Percentiles rank a stretch among this genome's conserved stretches.
Conservation (phyloP, 169 alveolate genomes). For the Cryptosporidium xiaoi region DNA sequence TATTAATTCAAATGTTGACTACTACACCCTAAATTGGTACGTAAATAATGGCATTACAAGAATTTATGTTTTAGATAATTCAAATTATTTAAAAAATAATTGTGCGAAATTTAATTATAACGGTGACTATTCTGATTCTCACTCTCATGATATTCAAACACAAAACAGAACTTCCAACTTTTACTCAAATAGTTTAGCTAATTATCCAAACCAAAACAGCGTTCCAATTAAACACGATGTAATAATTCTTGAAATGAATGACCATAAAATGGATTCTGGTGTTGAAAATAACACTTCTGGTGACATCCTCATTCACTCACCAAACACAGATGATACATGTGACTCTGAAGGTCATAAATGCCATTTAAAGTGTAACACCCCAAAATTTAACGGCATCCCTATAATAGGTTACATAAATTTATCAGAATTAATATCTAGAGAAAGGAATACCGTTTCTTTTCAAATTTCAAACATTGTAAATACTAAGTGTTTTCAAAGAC, state of each 20-base stretch:
- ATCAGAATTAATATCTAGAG: background rate
- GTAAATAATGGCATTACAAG: constrained; percentile 19
- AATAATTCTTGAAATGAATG: constrained; percentile 11
- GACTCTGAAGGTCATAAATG: constrained; percentile 14
- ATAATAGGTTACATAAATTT: constrained; percentile 60
- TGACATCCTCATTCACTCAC: background rate
- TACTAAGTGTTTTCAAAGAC: constrained; percentile 28
- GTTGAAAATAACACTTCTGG: no score
- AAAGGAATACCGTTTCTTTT: background rate
- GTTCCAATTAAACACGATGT: constrained; percentile 11
- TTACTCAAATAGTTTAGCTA: background rate
- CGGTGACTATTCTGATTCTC: background rate
- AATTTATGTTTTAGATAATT: constrained; percentile 15
- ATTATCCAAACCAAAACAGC: background rate
- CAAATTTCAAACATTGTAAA: constrained; percentile 18
- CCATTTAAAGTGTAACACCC: background rate
- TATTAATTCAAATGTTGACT: constrained; percentile 13
- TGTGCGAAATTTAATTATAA: no score
- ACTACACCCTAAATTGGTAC: background rate
- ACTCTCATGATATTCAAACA: no score
- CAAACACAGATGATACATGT: constrained; percentile 34
- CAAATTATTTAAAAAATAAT: no score
- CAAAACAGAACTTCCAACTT: background rate
- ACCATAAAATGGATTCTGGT: background rate
- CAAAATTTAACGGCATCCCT: background rate